phyloP scores from a whole-genome alignment of 345 rosid species.

The Erysimum cheiranthoides region DNA sequence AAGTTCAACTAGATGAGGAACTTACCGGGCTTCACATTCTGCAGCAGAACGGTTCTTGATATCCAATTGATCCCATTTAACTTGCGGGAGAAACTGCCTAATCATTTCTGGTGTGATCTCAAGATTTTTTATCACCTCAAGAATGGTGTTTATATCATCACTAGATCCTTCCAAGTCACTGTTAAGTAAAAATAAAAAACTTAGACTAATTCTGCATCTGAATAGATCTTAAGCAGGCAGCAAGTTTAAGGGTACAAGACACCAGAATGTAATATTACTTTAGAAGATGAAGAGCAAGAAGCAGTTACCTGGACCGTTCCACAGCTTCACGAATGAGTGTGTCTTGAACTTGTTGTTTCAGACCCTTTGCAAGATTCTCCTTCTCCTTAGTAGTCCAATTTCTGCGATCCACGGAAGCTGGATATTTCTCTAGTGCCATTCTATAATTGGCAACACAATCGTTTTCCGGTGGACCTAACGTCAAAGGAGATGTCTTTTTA shows the following conservation, averaged over 20 bases:
- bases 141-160: constrained; percentile 60
- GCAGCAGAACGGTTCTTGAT: constrained; percentile 70
- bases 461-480: constrained; percentile 76
- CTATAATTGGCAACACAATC: constrained; percentile 66
- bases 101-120: constrained; percentile 77
- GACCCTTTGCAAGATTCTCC: constrained; percentile 74
- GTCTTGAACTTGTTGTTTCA: constrained; percentile 80
- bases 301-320: constrained; percentile 62
- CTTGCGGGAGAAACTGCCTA: constrained; percentile 78
- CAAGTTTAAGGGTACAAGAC: background rate
- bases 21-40: constrained; percentile 90
- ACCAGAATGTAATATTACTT: constrained; percentile 2
- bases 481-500: constrained; percentile 52
- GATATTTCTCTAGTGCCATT: constrained; percentile 60
- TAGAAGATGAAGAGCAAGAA: constrained; percentile 20
- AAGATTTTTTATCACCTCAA: constrained; percentile 60
- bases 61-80: constrained; percentile 75
- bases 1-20: constrained; percentile 22
- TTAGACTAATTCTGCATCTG: constrained; percentile 5
- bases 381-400: constrained; percentile 76
- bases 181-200: constrained; percentile 7
- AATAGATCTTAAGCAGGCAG: constrained; percentile 8
- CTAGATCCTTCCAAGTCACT: constrained; percentile 56
- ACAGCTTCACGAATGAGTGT: constrained; percentile 59
- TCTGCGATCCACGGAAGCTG: constrained; percentile 47